Evolutionary conservation across 192 early-diverging fungal species (phyloP).

Genomic region (Entomortierella lignicola): DNA sequence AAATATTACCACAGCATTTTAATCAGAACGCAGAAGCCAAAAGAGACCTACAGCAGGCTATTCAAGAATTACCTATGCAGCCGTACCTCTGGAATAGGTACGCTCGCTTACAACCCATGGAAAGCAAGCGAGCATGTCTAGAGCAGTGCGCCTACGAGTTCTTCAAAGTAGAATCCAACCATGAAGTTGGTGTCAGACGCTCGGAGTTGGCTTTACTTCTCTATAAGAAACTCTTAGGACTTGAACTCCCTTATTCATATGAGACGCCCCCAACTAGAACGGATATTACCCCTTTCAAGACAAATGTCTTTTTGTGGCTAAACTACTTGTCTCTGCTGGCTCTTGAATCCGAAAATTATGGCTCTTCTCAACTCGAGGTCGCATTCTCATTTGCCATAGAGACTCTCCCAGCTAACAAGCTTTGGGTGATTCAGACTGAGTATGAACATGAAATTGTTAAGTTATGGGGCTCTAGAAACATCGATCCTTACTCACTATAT

Average conservation of each 20-base stretch:
- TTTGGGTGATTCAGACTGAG: slow-evolving; percentile 19
- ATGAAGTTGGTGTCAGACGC: neutral
- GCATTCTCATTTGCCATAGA: slow-evolving; percentile 18
- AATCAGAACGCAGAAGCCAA: slow-evolving; percentile 2
- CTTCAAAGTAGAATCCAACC: neutral
- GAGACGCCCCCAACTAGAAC: slow-evolving; percentile 6
- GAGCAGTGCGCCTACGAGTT: slow-evolving; percentile 21
- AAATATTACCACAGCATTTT: slow-evolving; percentile 20
- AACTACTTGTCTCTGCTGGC: slow-evolving; percentile 43
- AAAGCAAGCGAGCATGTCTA: slow-evolving; percentile 9
- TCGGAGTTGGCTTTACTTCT: slow-evolving; percentile 20
- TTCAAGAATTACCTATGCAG: slow-evolving; percentile 19
- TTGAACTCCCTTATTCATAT: slow-evolving; percentile 10
- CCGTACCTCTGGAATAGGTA: slow-evolving; percentile 49
- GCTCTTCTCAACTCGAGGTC: slow-evolving; percentile 3
- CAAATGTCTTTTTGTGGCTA: slow-evolving; percentile 43
- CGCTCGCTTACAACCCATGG: slow-evolving; percentile 9
- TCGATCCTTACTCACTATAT: neutral
- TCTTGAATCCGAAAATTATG: neutral
- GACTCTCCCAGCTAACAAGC: neutral
- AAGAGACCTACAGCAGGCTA: neutral
- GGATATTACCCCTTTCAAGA: slow-evolving; percentile 3
- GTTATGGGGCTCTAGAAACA: neutral
- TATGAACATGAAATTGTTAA: neutral
- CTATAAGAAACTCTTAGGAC: slow-evolving; percentile 25